Base-by-base conservation (phyloP, 305 asterid genomes). In the Euphrasia arctica region DNA sequence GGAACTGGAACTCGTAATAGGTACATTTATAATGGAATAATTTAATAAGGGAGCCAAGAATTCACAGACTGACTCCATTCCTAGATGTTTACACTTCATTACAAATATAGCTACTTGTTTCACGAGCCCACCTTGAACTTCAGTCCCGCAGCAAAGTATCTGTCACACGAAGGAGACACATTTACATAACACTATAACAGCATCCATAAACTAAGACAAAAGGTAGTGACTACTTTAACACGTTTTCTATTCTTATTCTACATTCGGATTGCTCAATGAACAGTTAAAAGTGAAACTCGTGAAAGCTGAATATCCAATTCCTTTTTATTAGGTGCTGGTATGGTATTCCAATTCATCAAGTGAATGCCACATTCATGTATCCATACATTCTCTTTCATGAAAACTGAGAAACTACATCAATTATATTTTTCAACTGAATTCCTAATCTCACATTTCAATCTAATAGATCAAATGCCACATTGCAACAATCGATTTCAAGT, bases 21-120 rank as follows among this genome's bases (percentile, higher is more conserved):
- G 79, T 73, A 58, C 72, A 67, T 70, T 79, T 70, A 90, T 72
- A 43, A 88, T 62, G 15, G 86, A 78, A 85, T 79, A 82, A 73
- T 86, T 90, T 69, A 93, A 67, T 74, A 93, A 83, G 72, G 97
- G 92, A 67, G 79, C 73, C 81, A 93, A 61, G 77, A 84, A 88
- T 27, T 86, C 91, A 81, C 92, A 88, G 70, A 85, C 87, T 13
- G 83, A 79, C 60, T 73, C 79, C 83, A 80, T 80, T 68, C 95
- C 89, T 28, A 81, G 69, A 65, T 83, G 82, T 72, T 76, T 90
- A 72, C 82, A 82, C 87, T 88, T 87, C 74, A 72, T 73, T 63
- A 88, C 62, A 65, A 90, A 88, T 31, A 78, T 34, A 72, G 76
- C 71, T 70, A 90, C 92, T 84, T 88, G 96, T 66, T 77, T 88